Evolutionary conservation across 768 basidiomycete genomes (phyloP).

Genomic region (Calocera viscosa): DNA sequence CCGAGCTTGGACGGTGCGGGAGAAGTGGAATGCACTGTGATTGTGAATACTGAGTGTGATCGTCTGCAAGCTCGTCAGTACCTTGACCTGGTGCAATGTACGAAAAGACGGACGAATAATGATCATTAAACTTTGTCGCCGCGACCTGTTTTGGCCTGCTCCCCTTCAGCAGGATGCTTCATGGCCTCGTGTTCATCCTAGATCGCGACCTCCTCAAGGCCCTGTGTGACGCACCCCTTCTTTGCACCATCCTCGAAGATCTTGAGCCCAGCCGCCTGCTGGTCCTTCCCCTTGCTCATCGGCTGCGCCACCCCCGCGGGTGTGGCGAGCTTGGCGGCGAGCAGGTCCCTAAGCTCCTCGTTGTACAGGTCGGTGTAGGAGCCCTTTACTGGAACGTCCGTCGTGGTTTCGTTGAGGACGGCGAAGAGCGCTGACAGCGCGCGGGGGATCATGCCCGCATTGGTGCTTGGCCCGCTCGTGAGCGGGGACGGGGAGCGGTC

Average conservation of each 20-base stretch:
- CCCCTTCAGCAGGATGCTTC: conserved; percentile 71
- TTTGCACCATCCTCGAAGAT: conserved; percentile 88
- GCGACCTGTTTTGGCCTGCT: conserved; percentile 85
- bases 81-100: too few relatives aligned
- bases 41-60: conserved; percentile 95
- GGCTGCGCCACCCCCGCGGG: conserved; percentile 59
- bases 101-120: conserved; percentile 42
- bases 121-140: conserved; percentile 94
- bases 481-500: conserved; percentile 63
- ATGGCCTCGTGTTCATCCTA: conserved; percentile 74
- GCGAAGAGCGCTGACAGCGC: conserved; percentile 84
- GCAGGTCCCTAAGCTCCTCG: conserved; percentile 90
- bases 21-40: conserved; percentile 76
- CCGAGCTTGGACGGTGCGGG: conserved; percentile 30
- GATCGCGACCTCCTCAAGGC: conserved; percentile 79
- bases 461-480: conserved; percentile 75
- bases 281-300: conserved; percentile 52
- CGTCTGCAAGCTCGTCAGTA: conserved; percentile 38
- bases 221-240: conserved; percentile 84
- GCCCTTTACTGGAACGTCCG: conserved; percentile 85
- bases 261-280: conserved; percentile 49
- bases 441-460: conserved; percentile 94
- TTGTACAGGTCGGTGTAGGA: conserved; percentile 96
- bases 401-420: conserved; percentile 58
- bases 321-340: conserved; percentile 61